These are phyloP conservation scores for Curvularia sp. DNA, from an alignment of 2,329 filamentous ascomycete species.

Conservation along the genomic window DNA sequence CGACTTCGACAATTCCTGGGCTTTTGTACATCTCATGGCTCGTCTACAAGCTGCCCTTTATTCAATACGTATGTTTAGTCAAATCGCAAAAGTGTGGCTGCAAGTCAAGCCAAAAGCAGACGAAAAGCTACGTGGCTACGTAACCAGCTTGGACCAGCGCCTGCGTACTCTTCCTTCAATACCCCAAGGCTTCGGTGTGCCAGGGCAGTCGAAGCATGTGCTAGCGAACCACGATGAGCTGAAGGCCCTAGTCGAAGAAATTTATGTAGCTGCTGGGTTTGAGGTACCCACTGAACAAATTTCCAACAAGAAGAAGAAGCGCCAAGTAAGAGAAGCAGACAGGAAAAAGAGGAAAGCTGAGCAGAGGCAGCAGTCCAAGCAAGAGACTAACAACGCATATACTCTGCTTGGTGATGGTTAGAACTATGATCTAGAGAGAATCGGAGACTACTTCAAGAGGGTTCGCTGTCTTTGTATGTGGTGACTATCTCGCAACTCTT, in stretches of 20 bases:
- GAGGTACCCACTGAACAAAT: constrained; percentile 24
- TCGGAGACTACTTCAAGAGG: not conserved
- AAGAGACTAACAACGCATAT: constrained; percentile 4
- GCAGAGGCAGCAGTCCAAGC: constrained; percentile 19
- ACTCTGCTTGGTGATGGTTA: not conserved
- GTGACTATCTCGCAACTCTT: too few species aligned
- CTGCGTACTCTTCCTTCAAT: constrained; percentile 37
- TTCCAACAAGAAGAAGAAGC: constrained; percentile 36
- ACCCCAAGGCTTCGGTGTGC: constrained; percentile 32
- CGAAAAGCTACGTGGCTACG: not conserved
- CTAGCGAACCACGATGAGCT: constrained; percentile 27
- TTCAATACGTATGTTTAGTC: constrained; percentile 52
- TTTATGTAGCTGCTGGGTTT: constrained; percentile 38
- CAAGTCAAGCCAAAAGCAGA: constrained; percentile 8
- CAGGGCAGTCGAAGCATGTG: constrained; percentile 29
- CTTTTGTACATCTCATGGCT: constrained; percentile 49
- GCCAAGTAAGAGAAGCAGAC: constrained; percentile 34
- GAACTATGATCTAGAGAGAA: not conserved
- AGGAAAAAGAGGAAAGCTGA: constrained; percentile 35
- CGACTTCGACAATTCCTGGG: constrained; percentile 48
- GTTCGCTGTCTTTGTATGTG: too few species aligned
- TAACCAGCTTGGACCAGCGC: constrained; percentile 20
- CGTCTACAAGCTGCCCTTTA: constrained; percentile 54
- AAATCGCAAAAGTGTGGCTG: constrained; percentile 42
- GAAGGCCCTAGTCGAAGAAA: constrained; percentile 32